Base-by-base conservation (phyloP, 176 grass and related monocot species). In the Cenchrus americanus region DNA sequence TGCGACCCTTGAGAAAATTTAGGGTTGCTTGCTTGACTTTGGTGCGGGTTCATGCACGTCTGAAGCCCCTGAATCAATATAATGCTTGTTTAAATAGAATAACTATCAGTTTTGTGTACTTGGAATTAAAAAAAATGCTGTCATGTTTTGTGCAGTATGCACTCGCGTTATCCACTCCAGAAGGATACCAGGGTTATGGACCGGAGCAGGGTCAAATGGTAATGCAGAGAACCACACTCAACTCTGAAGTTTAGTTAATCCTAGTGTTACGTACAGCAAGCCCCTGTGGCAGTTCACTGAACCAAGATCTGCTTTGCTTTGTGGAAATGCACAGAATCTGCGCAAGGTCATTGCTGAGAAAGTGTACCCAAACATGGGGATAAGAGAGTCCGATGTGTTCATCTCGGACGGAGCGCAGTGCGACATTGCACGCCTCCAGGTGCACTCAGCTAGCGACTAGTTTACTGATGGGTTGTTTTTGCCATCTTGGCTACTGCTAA, bases 131-230 rank as follows among this genome's bases (percentile, higher is more conserved):
- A 22, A 17, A 63, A 14, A 19, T 14, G 46, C 2, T 27, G 3
- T 30, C 3, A 22, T 11, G 1, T 43, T 59, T 49, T 62, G 84
- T 86, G 60, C 86, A 99, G 96, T 94, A 94, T 81, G 69, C 88
- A 6, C 89, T 90, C 82, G 93, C 76, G 41, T 80, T 99, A 63
- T 95, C 96, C 72, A 99, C 93, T 64, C 89, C 67, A 63, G 89
- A 99, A 90, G 96, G 96, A 14, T 99, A 99, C 48, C 84, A 82
- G 71, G 96, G 96, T 66, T 99, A 99, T 21, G 93, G 93, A 43
- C 89, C 89, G 9, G 96, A 99, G 86, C 81, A 90, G 90, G 96
- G 96, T 3, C 88, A 96, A 79, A 83, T 73, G 89, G 96, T 98
- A 93, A 80, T 14, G 10, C 14, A 72, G 67, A 73, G 70, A 49